Evolutionary conservation across 306 rosid species (phyloP).

Genomic region (Geum urbanum): DNA sequence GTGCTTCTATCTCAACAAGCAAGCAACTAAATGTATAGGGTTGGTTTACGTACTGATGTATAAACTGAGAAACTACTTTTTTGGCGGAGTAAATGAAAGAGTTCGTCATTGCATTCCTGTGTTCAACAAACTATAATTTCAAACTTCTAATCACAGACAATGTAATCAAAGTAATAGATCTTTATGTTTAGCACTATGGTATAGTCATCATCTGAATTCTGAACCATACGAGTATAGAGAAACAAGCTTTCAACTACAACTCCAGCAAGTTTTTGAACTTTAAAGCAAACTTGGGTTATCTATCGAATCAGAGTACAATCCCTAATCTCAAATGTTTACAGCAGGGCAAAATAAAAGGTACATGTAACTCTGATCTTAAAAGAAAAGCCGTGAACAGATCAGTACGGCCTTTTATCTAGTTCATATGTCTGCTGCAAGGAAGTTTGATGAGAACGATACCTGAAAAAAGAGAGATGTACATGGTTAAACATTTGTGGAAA

Average conservation of each 20-base stretch:
- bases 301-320: background rate
- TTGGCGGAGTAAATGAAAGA: background rate
- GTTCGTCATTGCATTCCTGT: background rate
- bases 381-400: too few relatives aligned
- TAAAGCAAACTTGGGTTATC: background rate
- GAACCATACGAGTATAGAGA: background rate
- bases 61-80: background rate
- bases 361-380: too few relatives aligned
- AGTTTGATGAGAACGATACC: conserved; percentile 61
- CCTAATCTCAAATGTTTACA: background rate
- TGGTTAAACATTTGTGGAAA: background rate
- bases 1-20: conserved; percentile 83
- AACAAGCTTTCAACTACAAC: background rate
- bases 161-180: background rate
- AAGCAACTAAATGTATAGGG: conserved; percentile 20
- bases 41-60: background rate
- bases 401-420: background rate
- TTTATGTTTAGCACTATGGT: background rate
- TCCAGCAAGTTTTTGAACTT: background rate
- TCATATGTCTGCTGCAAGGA: conserved; percentile 78
- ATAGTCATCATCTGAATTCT: background rate
- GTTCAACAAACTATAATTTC: too few relatives aligned
- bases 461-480: conserved; percentile 22
- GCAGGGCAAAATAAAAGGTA: background rate
- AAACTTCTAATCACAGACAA: too few relatives aligned